Conservation (phyloP, 1,139 yeast genomes). For the Protomyces inundatus region DNA sequence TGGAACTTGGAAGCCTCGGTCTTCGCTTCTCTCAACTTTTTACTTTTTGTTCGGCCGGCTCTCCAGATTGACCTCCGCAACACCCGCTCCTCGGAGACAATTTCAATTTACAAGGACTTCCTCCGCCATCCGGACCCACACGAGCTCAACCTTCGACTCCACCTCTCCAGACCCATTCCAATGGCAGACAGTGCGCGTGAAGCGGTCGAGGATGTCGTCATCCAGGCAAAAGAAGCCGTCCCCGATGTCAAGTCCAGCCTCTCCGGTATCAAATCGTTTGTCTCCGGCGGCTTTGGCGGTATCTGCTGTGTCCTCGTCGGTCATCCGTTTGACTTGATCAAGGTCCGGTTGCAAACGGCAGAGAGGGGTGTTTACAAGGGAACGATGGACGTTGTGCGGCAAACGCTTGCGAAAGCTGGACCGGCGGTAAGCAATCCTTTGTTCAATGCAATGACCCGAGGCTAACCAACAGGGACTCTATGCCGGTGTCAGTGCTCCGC, state of each 20-base stretch:
- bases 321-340: constrained; percentile 90
- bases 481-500: constrained; percentile 83
- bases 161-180: no score
- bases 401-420: constrained; percentile 68
- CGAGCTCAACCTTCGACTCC: no score
- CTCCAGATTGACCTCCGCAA: no score
- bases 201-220: neutral
- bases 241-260: neutral
- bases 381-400: constrained; percentile 61
- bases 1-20: no score
- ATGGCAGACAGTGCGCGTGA: constrained; percentile 1
- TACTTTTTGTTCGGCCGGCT: no score
- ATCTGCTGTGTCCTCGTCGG: constrained; percentile 85
- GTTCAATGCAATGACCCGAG: neutral
- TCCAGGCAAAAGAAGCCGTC: neutral
- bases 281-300: constrained; percentile 87
- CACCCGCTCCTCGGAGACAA: no score
- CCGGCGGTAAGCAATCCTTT: constrained; percentile 38
- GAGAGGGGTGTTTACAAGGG: constrained; percentile 53
- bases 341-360: constrained; percentile 75
- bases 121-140: no score
- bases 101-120: no score
- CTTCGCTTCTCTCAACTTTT: no score
- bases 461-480: constrained; percentile 54
- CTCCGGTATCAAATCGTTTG: constrained; percentile 55